Base-by-base conservation (phyloP, 495 filamentous ascomycete genomes). In the Daldinia loculata region DNA sequence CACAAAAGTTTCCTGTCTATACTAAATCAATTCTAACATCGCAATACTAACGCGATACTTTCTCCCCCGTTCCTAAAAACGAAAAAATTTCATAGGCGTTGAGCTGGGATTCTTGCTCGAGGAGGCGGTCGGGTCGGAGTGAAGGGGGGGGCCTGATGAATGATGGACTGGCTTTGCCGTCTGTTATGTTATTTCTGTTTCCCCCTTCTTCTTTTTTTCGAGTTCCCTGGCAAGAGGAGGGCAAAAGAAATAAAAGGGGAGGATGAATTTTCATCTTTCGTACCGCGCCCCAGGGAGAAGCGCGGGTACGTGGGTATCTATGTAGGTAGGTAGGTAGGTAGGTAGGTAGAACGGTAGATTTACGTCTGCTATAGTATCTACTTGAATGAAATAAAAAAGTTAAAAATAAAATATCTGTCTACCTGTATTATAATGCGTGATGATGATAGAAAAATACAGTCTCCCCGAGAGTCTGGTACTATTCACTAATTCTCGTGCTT, bases 61-160 rank as follows among this genome's bases (percentile, higher is more conserved):
- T 53, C 29, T 53, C 15, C 50, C 24, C 14, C 15, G 12, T 53
- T 53, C 50, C 50, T 12, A 7, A 14, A 34, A 36, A 5, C 19
- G 6, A 56, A 56, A 56, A 56, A n/a, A 2, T 17, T 30, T 17
- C 9, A 30, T 36, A 32, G 62, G 62, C 62, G 62, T 65, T 65
- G 26, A 65, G 12, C 51, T 27, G 56, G 62, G 62, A 34, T 57
- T 4, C 30, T 56, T 56, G 29, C 53, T 57, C n/a, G 39, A n/a
- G 52, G 52, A 27, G 22, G 51, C 26, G 43, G 19, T 15, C 27
- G 36, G 61, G 36, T 34, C n/a, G 27, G 38, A 39, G 61, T 41
- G 52, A 22, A 26, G 15, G 29, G 29, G 29, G 38, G 32, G 14
- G 51, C 12, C n/a, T 2, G 51, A 56, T 41, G 51, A 63, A 45